Base-by-base conservation (phyloP, 176 grass and related monocot species). In the Paspalum notatum region DNA sequence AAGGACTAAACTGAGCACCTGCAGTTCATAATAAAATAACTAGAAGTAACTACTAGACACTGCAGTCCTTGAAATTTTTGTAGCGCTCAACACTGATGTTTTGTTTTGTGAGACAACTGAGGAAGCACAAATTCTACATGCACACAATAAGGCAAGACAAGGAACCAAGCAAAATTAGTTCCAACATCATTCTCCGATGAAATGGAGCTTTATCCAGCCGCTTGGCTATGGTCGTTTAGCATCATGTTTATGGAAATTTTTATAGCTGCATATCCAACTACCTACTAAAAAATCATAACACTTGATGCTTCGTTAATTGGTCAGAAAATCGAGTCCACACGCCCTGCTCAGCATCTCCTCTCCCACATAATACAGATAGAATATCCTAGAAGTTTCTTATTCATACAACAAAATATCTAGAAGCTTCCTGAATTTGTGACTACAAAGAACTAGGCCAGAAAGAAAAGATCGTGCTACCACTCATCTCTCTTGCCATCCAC, bases 391-490 rank as follows among this genome's bases (percentile, higher is more conserved):
- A 75, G n/a, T 39, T 59, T 59, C 72, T 12, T 15, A 4, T 9
- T 0, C 7, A 41, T 21, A 15, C 9, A 59, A 13, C 24, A 43
- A 12, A 61, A 51, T 32, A 21, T 78, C 45, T 44, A 37, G 54
- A 78, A 62, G n/a, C 45, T 62, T 42, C 39, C 3, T 71, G 32
- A n/a, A 71, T 17, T 32, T 71, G 83, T 78, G 53, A 38, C 5
- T 58, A 11, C 21, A 71, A 70, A 47, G 22, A 26, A 58, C 8
- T 24, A n/a, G 39, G 0, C 8, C 14, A 42, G 3, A 12, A 37
- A 5, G 0, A 45, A 17, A 6, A 16, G 4, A 68, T 22, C 82
- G 58, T 76, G 50, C 26, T 47, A 13, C 13, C 6, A 59, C 3
- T 13, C 65, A 59, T 58, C 18, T 40, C 46, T 25, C 20, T 51